A percentile compares a stretch with the other conserved stretches of the same genome.
These are phyloP conservation scores for Diutina neorugosa DNA, from an alignment of 1,139 yeast species.

Conservation along the genomic window DNA sequence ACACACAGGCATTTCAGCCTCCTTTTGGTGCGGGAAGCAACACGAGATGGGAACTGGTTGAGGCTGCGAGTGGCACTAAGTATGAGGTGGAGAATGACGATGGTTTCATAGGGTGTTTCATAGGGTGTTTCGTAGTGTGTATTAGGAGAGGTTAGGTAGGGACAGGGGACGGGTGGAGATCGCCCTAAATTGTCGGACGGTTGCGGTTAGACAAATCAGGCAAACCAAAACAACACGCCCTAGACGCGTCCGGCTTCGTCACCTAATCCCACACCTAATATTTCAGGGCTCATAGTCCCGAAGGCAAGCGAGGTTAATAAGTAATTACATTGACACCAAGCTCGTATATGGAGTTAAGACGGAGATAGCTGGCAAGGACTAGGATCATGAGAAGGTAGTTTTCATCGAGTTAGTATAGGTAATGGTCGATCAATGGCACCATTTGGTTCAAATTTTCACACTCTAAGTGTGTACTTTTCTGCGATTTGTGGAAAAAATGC, in stretches of 20 bases:
- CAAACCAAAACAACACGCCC: slow-evolving; percentile 3
- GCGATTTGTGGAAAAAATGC: neutral
- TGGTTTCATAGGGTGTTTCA: too few species aligned
- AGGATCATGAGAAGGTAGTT: neutral
- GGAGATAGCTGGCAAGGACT: neutral
- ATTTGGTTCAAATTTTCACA: too few species aligned
- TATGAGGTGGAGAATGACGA: too few species aligned
- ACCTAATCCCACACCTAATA: too few species aligned
- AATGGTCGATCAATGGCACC: neutral
- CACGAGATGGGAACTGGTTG: neutral
- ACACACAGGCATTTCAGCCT: too few species aligned
- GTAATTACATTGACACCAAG: neutral
- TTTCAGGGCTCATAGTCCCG: neutral
- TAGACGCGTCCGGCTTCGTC: slow-evolving; percentile 1
- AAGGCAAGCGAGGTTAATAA: neutral
- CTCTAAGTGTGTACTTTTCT: neutral
- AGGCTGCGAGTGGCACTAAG: neutral
- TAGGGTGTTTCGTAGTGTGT: too few species aligned
- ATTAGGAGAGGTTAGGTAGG: too few species aligned
- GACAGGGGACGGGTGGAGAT: too few species aligned
- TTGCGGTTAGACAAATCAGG: neutral
- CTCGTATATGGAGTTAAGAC: neutral
- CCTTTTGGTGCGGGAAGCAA: neutral
- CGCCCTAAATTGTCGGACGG: too few species aligned
- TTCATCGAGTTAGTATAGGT: too few species aligned